Evolutionary conservation across 768 basidiomycete species (phyloP), one percentile per base, ranked within the genome.

Genomic region (Gelatoporia subvermispora): DNA sequence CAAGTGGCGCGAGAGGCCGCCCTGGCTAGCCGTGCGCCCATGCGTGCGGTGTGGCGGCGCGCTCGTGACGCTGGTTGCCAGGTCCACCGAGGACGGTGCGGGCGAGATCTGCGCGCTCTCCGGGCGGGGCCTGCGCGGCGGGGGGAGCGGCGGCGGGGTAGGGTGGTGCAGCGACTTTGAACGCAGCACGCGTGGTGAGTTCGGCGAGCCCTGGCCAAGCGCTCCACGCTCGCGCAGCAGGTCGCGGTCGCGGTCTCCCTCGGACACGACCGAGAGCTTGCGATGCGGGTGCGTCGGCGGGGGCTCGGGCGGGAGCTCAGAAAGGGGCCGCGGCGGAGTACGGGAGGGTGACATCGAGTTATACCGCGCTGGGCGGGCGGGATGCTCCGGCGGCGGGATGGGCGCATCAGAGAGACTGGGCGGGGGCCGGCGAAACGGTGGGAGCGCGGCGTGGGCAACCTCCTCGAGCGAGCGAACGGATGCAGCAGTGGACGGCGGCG

Each of bases 231-330:
- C n/a, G n/a, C n/a, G n/a, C n/a, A n/a, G n/a, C n/a, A n/a, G 34
- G 28, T 52, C 43, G 47, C 35, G 16, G 50, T 59, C 53, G 37
- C 45, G 35, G 40, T 25, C 21, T 10, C 28, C 28, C 28, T 31
- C 28, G 5, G 28, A 31, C 7, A 52, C 39, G 23, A 55, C 41
- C 18, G 38, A 41, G 5, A 63, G 56, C 46, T 76, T 77, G 17
- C 77, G 74, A 52, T 76, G 75, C 0, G 82, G 82, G 56, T 85
- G 82, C 5, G 61, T 76, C 1, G 82, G 82, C 0, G 81, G 73
- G 1, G 66, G 65, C 31, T 59, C 59, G 13, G 70, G 65, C 5
- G 69, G 60, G 8, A 70, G 60, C 25, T 69, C 65, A 16, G 56
- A 57, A 42, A 58, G 41, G 16, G 57, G 39, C 1, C 53, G 48